These are phyloP conservation scores for Venturiaceae sp. DNA, from an alignment of 2,329 filamentous ascomycete genomes.

Conservation along the genomic window DNA sequence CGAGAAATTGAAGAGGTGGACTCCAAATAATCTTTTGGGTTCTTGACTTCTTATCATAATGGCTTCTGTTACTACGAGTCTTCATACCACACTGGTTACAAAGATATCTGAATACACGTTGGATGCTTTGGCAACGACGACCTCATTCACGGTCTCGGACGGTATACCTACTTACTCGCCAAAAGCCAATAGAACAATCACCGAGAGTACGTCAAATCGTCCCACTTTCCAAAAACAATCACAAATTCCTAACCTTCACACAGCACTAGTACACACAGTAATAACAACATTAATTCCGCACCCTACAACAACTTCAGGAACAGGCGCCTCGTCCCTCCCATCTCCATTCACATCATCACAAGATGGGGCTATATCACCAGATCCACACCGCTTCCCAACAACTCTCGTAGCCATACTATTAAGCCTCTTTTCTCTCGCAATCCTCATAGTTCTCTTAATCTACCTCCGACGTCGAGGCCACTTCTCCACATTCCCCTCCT, in stretches of 20 bases:
- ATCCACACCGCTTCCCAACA: slow-evolving; percentile 1
- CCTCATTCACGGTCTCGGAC: background rate
- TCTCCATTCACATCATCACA: background rate
- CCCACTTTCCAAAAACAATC: background rate
- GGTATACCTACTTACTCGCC: background rate
- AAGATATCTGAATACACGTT: background rate
- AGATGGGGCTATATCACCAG: background rate
- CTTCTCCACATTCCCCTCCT: background rate
- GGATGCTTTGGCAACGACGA: background rate
- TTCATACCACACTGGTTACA: background rate
- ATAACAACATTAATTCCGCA: background rate
- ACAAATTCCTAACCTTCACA: background rate
- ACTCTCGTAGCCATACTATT: slow-evolving; percentile 1
- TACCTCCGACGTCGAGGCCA: background rate
- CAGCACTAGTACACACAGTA: background rate
- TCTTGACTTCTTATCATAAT: background rate
- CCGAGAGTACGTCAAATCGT: background rate
- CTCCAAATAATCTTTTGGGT: background rate
- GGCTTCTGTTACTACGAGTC: background rate
- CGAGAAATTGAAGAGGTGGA: background rate
- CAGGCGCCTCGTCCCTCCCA: background rate
- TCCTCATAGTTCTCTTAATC: background rate
- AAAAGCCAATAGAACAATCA: background rate
- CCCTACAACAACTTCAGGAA: background rate
- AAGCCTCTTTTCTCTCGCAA: background rate